These are phyloP conservation scores for Ascochyta lentis DNA, from an alignment of 2,329 filamentous ascomycete genomes.

Conservation along the genomic window DNA sequence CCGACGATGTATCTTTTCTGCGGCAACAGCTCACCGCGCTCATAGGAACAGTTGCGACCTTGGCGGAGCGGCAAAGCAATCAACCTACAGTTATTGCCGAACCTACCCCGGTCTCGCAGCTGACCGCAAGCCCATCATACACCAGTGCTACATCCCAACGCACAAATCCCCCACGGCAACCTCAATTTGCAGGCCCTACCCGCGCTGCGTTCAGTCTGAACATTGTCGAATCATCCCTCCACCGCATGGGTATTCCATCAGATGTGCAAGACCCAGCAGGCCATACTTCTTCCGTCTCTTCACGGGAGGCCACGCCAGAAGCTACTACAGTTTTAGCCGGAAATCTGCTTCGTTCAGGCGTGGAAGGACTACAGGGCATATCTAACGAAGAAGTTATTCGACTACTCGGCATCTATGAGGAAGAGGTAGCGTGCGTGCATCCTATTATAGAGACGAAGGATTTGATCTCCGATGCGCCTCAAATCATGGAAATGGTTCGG, in stretches of 20 bases:
- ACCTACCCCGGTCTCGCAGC: slow-evolving; percentile 6
- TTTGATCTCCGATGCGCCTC: slow-evolving; percentile 12
- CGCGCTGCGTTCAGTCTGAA: slow-evolving; percentile 30
- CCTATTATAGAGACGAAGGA: slow-evolving; percentile 25
- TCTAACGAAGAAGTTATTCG: slow-evolving; percentile 18
- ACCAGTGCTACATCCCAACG: slow-evolving; percentile 13
- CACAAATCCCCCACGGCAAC: slow-evolving; percentile 15
- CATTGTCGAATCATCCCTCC: slow-evolving; percentile 27
- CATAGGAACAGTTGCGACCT: slow-evolving; percentile 13
- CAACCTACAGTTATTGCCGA: neutral
- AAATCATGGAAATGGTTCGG: slow-evolving; percentile 15
- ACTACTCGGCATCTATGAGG: slow-evolving; percentile 25
- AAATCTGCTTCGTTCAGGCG: neutral
- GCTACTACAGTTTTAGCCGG: neutral
- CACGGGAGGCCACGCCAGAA: slow-evolving; percentile 20
- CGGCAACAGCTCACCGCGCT: slow-evolving; percentile 22
- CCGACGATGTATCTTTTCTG: slow-evolving; percentile 21
- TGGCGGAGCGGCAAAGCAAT: slow-evolving; percentile 12
- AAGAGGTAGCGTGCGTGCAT: slow-evolving; percentile 25
- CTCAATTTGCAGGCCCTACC: slow-evolving; percentile 30
- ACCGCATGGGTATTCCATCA: slow-evolving; percentile 21
- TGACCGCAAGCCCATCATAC: slow-evolving; percentile 13
- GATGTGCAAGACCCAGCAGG: slow-evolving; percentile 1
- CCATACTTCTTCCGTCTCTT: slow-evolving; percentile 16
- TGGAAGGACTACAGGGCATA: slow-evolving; percentile 13